phyloP scores from a whole-genome alignment of 2,329 filamentous ascomycete genomes.

The Paecilomyces sp. region DNA sequence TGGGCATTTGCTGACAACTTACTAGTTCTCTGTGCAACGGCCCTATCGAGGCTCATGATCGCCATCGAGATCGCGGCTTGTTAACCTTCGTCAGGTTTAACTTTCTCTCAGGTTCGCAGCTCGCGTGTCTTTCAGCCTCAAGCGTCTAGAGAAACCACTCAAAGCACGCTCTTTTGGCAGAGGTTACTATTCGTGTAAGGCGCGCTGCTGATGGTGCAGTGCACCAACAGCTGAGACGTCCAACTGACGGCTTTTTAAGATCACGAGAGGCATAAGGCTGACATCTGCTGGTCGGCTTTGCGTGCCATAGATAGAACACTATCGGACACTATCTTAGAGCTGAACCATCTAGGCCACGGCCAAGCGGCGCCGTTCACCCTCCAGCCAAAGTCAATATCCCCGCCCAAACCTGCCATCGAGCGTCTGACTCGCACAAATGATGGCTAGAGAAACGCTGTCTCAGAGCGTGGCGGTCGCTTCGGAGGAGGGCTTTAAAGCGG shows the following conservation, averaged over 20 bases:
- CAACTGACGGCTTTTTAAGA: neutral
- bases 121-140: neutral
- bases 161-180: neutral
- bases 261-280: conserved; percentile 4
- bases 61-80: neutral
- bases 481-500: neutral
- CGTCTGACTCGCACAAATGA: conserved; percentile 16
- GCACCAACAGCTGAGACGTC: neutral
- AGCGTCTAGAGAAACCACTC: neutral
- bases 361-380: neutral
- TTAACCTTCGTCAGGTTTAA: neutral
- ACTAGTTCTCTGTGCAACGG: neutral
- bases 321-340: neutral
- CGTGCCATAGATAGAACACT: neutral
- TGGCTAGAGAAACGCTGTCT: conserved; percentile 2
- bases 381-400: neutral
- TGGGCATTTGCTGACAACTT: neutral
- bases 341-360: neutral
- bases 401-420: neutral
- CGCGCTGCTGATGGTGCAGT: conserved; percentile 1
- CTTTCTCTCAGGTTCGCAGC: neutral
- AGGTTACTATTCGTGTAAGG: conserved; percentile 1
- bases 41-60: neutral
- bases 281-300: neutral
- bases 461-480: neutral